Evolutionary conservation across 2,329 filamentous ascomycete species (phyloP).

Genomic region (Penicillium sp.): DNA sequence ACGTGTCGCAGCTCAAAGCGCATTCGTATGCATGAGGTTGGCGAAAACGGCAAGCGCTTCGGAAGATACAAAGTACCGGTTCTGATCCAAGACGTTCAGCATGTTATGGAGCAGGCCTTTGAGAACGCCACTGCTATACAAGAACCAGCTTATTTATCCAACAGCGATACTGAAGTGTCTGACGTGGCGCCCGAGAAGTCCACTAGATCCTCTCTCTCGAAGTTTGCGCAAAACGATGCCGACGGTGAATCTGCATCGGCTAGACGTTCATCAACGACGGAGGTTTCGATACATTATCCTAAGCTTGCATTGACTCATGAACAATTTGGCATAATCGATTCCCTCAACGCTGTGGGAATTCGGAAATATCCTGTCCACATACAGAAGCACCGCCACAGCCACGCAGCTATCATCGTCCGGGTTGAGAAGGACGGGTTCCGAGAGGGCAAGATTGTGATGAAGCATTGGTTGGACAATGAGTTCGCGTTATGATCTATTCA

Average conservation of each 20-base stretch:
- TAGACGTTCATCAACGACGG: background rate
- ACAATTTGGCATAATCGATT: constrained; percentile 83
- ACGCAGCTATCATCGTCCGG: constrained; percentile 87
- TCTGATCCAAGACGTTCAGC: constrained; percentile 71
- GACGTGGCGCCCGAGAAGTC: constrained; percentile 34
- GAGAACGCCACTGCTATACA: constrained; percentile 70
- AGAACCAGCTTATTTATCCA: constrained; percentile 67
- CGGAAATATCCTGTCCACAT: constrained; percentile 57
- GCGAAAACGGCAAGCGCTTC: constrained; percentile 65
- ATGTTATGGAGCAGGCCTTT: constrained; percentile 74
- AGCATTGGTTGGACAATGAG: constrained; percentile 75
- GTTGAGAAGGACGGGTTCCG: constrained; percentile 64
- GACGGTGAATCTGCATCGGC: background rate
- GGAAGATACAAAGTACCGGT: constrained; percentile 73
- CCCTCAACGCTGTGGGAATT: constrained; percentile 65
- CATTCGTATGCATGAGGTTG: constrained; percentile 73
- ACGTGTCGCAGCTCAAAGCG: constrained; percentile 71
- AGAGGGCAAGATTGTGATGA: constrained; percentile 75
- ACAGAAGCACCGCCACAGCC: constrained; percentile 70
- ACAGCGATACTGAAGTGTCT: constrained; percentile 18
- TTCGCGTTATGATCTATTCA: constrained; percentile 59
- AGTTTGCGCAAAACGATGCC: background rate
- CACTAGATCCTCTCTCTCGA: background rate
- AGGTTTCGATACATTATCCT: constrained; percentile 48
- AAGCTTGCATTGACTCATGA: constrained; percentile 74